Percentiles rank a stretch among this genome's conserved stretches.
Conservation (phyloP, 441 rosid genomes). For the Adansonia rubrostipa region DNA sequence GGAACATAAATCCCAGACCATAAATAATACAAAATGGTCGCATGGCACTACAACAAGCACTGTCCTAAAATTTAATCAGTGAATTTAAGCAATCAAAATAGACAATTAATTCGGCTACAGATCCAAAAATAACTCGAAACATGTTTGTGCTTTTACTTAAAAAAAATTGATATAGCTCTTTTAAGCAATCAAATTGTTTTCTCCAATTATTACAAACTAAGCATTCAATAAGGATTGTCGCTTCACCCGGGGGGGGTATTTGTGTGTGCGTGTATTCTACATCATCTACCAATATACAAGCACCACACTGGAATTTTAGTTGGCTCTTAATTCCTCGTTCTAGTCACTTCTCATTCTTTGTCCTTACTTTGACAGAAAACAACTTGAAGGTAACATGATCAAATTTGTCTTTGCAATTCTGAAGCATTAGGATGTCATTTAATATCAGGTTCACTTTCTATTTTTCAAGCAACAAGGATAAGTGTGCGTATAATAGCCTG, state of each 20-base stretch:
- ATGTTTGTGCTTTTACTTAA: background rate
- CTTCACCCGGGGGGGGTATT: background rate
- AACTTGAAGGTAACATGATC: background rate
- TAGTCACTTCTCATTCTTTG: background rate
- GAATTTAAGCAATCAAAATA: background rate
- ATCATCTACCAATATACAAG: background rate
- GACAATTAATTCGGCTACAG: background rate
- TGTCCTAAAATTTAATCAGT: background rate
- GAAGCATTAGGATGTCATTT: background rate
- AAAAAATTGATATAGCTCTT: background rate
- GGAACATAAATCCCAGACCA: background rate
- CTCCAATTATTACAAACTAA: background rate
- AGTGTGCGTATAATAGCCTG: background rate
- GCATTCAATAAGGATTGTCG: background rate
- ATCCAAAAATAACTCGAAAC: background rate
- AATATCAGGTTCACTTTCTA: slow-evolving; percentile 1
- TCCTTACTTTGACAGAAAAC: background rate
- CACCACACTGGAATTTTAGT: background rate
- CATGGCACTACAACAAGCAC: background rate
- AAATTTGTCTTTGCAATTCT: slow-evolving; percentile 4
- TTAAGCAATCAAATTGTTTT: background rate
- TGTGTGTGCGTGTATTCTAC: background rate
- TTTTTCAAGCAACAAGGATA: background rate
- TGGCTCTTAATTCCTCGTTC: background rate
- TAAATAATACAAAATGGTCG: background rate